Evolutionary conservation across 768 basidiomycete species (phyloP), one percentile per base, ranked within the genome.

Genomic region (Pilatotrama ljubarskyi): DNA sequence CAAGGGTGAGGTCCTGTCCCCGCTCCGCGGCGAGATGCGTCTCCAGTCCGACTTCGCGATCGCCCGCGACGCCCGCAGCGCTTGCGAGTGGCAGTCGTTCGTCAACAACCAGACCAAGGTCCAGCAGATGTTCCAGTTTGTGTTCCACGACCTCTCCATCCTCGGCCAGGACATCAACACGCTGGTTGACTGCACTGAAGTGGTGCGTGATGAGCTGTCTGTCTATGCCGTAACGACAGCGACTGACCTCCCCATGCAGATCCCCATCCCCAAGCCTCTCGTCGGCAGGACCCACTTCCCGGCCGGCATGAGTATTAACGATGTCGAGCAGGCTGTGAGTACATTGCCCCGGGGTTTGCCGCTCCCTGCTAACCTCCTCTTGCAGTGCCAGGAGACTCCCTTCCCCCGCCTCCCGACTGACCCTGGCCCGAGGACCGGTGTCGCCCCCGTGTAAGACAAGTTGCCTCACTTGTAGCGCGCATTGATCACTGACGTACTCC

Each of bases 371-470:
- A 8, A 9, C 20, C n/a, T 25, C 20, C 22, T 38, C 32, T 1
- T 15, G 0, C 44, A 59, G 29, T 59, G 64, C 43, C 22, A 53
- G 8, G 38, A 55, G n/a, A 62, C 64, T 3, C 61, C 64, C 17
- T 66, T 66, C 64, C 64, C 64, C 18, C 43, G 22, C n/a, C 61
- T 66, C 22, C 32, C 61, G 18, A 62, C 64, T n/a, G 57, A 68
- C 43, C 69, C 72, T 26, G 75, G 75, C 52, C 69, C 73, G 49
- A 63, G 53, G 22, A 72, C 68, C 37, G 64, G 70, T 25, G 67
- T 74, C 18, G 55, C 70, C 20, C 68, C 73, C 29, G 71, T 73
- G 68, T 73, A 49, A 40, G 55, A 32, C 17, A 67, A 65, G 68
- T 58, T 5, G n/a, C n/a, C n/a, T n/a, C n/a, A n/a, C 18, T 26